A percentile compares a stretch with the other conserved stretches of the same genome.
These are phyloP conservation scores for sweet orange (Citrus sinensis) DNA, from an alignment of 345 rosid species.

Conservation along the genomic window DVS_A1.0 CM039162.1:25497001-25497500, in stretches of 20 bases:
- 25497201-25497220: background rate
- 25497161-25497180: slow-evolving; percentile 8
- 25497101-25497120: slow-evolving; percentile 4
- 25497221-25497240: background rate
- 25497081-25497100: slow-evolving; percentile 2
- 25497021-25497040: background rate
- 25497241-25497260: background rate
- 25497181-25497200: background rate
- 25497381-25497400: background rate
- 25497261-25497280: background rate
- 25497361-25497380: background rate
- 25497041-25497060: background rate
- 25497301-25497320: background rate
- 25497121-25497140: background rate
- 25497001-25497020: background rate
- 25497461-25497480: background rate
- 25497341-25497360: background rate
- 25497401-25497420: background rate
- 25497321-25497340: background rate
- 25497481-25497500: background rate
- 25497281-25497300: background rate
- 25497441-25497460: background rate
- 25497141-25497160: background rate
- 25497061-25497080: background rate
- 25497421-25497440: background rate